These are phyloP conservation scores for Coemansia sp. DNA, from an alignment of 192 early-diverging fungal genomes.

Conservation along the genomic window DNA sequence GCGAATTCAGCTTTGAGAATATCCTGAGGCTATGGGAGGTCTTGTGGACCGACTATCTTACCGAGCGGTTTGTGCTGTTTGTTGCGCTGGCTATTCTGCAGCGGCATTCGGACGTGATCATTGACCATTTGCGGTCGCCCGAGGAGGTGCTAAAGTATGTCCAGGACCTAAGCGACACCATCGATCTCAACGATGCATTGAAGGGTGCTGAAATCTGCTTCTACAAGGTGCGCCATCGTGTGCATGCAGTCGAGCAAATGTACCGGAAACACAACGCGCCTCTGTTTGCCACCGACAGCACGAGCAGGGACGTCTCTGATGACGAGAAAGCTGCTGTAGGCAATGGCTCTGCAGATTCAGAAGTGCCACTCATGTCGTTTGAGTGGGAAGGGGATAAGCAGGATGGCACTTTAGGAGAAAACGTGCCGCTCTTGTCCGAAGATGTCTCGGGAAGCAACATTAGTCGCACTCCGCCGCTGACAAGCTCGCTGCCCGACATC, in stretches of 20 bases:
- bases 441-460: background rate
- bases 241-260: conserved; percentile 28
- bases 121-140: conserved; percentile 75
- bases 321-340: background rate
- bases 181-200: conserved; percentile 71
- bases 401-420: background rate
- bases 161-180: conserved; percentile 80
- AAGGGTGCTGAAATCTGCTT: conserved; percentile 76
- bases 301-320: background rate
- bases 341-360: conserved; percentile 10
- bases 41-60: conserved; percentile 70
- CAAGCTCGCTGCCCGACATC: background rate
- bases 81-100: conserved; percentile 95
- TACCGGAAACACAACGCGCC: conserved; percentile 24
- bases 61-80: conserved; percentile 86
- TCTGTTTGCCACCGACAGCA: conserved; percentile 1
- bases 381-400: conserved; percentile 22
- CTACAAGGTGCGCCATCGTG: conserved; percentile 50
- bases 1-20: conserved; percentile 90
- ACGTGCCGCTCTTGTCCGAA: background rate
- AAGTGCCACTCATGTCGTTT: conserved; percentile 44
- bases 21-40: conserved; percentile 88
- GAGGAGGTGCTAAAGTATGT: conserved; percentile 95
- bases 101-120: conserved; percentile 75
- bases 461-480: conserved; percentile 13